Evolutionary conservation across 805 yeast species (phyloP), one percentile per base, ranked within the genome.

Genomic region (Candida berthetii): DNA sequence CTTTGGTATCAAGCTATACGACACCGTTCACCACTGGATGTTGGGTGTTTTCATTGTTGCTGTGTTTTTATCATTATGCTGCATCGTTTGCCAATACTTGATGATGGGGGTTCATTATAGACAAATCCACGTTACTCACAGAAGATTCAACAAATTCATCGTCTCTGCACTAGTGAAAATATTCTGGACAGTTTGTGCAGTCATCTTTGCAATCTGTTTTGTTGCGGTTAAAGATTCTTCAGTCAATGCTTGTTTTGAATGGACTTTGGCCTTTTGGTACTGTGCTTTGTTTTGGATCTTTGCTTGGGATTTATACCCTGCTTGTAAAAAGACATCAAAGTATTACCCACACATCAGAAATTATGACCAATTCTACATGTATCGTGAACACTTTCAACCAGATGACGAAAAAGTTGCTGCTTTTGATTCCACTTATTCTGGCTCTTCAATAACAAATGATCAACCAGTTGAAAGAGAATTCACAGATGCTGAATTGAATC

Each of bases 201-300:
- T 82, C 15, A 76, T 67, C 0, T 72, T 85, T 55, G 96, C 91
- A 3, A 61, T 83, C 20, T 70, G 76, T 27, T 91, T 87, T 48
- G 88, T 78, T n/a, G 69, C 60, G 3, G 55, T 64, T 39, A 53
- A 57, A 57, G 57, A 59, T 11, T 44, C 60, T 19, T 50, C 49
- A 19, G 40, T 42, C 1, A 67, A 69, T 22, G 53, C 63, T 7
- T 54, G 63, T 31, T 78, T 84, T 56, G 98, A 91, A 62, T 91
- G 98, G 98, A 57, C 80, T 3, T 62, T 90, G 35, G 80, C 91
- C n/a, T 90, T 81, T 62, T 81, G 86, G 79, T 90, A 85, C 57
- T 93, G 95, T 3, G 52, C 82, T 28, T 68, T 85, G 45, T 74
- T 82, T 48, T 55, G 82, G 4, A 64, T 81, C 42, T 69, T 90